Base-by-base conservation (phyloP, 2,329 filamentous ascomycete species). In the Cladorrhinum sp. region DNA sequence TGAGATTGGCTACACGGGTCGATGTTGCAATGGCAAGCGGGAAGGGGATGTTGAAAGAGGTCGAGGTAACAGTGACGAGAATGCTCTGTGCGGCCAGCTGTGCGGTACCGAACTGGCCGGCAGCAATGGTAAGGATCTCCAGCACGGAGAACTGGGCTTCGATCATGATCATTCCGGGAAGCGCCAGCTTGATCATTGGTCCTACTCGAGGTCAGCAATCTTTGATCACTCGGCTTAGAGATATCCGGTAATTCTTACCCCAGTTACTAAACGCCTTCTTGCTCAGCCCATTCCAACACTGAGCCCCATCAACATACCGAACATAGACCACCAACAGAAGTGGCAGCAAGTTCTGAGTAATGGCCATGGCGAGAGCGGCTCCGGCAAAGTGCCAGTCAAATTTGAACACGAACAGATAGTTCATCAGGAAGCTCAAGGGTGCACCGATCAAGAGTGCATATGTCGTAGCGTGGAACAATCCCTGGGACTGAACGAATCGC, bases 231-330 rank as follows among this genome's bases (percentile, higher is more conserved):
- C 27, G 25, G 7, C 18, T 1, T 5, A 22, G 8, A 23, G 3
- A 12, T 16, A 32, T 10, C n/a, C 10, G n/a, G 24, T 12, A 55
- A 69, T n/a, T n/a, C 72, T 63, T 51, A 70, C 67, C 68, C 70
- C 70, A 71, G 60, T 69, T 68, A 12, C 54, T 64, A 18, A 71
- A 66, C 2, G 68, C 70, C 32, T 64, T 60, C 64, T 77, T 80
- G 51, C 86, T 89, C 72, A 96, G 89, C 10, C 92, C 92, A 60
- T 88, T 88, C 92, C 92, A 96, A 78, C 92, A 96, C 69, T 92
- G 85, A 55, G 80, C 80, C 4, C 92, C 91, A 62, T 86, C 85
- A 54, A 92, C 71, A 70, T 91, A 90, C 58, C 83, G 81, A 45
- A 96, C 86, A 72, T 96, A 96, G 12, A 90, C 75, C 70, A 93